Evolutionary conservation across 768 basidiomycete genomes (phyloP).

Genomic region (Mycena metata): DNA sequence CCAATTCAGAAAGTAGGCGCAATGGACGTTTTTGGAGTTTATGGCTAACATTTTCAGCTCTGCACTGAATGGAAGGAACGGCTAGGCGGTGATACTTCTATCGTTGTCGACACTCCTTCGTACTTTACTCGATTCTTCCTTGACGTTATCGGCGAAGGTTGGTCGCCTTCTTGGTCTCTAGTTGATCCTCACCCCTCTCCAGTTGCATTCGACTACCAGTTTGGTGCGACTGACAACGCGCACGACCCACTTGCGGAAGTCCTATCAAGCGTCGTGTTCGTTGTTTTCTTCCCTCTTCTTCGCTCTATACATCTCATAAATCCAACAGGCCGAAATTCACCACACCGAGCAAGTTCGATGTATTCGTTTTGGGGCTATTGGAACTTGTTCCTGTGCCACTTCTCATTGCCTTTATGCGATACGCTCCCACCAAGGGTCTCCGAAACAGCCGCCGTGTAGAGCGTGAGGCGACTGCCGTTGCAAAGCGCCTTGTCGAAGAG

Average conservation of each 20-base stretch:
- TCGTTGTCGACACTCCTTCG: slow-evolving; percentile 61
- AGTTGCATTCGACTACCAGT: slow-evolving; percentile 11
- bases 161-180: neutral
- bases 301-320: neutral
- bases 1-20: neutral
- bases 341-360: neutral
- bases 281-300: neutral
- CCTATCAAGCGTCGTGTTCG: slow-evolving; percentile 19
- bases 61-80: slow-evolving; percentile 63
- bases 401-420: neutral
- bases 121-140: slow-evolving; percentile 67
- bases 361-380: slow-evolving; percentile 18
- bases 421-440: slow-evolving; percentile 5
- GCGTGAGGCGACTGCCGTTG: slow-evolving; percentile 59
- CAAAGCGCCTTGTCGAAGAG: slow-evolving; percentile 59
- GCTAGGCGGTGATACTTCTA: slow-evolving; percentile 55
- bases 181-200: too few relatives aligned
- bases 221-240: slow-evolving; percentile 12
- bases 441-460: slow-evolving; percentile 10
- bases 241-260: slow-evolving; percentile 3
- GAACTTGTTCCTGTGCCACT: slow-evolving; percentile 2
- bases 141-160: slow-evolving; percentile 66
- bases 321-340: neutral
- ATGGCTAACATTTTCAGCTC: slow-evolving; percentile 44
- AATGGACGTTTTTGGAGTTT: neutral